These are phyloP conservation scores for Peronospora farinosa DNA, from an alignment of 352 stramenopile species.

Conservation along the genomic window DNA sequence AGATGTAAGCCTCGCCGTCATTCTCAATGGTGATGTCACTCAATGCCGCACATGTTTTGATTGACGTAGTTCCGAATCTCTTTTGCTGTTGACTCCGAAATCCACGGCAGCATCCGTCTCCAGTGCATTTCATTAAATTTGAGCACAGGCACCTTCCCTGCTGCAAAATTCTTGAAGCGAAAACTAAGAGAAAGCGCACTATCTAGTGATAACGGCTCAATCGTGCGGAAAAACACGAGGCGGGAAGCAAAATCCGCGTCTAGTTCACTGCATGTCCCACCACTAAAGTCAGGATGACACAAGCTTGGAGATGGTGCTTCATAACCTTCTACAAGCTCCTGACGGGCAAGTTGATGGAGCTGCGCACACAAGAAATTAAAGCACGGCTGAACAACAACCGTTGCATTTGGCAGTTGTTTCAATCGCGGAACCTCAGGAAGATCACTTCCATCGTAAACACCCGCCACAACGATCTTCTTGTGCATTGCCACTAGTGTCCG, in stretches of 20 bases:
- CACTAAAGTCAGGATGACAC: constrained; percentile 8
- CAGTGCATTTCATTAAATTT: constrained; percentile 86
- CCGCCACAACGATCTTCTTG: constrained; percentile 46
- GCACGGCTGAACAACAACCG: constrained; percentile 17
- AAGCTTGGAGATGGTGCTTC: constrained; percentile 27
- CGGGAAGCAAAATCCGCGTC: constrained; percentile 49
- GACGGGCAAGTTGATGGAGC: constrained; percentile 25
- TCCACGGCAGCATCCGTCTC: constrained; percentile 79
- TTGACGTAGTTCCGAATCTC: constrained; percentile 44
- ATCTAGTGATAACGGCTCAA: constrained; percentile 44
- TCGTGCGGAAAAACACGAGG: constrained; percentile 52
- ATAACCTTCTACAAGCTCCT: constrained; percentile 35
- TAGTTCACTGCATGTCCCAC: constrained; percentile 12
- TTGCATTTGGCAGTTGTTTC: constrained; percentile 25
- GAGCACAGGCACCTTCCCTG: constrained; percentile 51
- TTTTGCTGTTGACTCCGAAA: constrained; percentile 49
- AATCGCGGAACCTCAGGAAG: constrained; percentile 19
- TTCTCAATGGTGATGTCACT: constrained; percentile 6
- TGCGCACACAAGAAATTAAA: constrained; percentile 17
- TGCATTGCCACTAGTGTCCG: constrained; percentile 34
- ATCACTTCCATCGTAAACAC: constrained; percentile 22
- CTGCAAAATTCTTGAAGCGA: constrained; percentile 64
- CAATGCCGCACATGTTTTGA: constrained; percentile 16
- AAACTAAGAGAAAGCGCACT: constrained; percentile 70
- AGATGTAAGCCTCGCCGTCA: not conserved